These are phyloP conservation scores for Volutella citrinella DNA, from an alignment of 2,329 filamentous ascomycete species.

Conservation along the genomic window DNA sequence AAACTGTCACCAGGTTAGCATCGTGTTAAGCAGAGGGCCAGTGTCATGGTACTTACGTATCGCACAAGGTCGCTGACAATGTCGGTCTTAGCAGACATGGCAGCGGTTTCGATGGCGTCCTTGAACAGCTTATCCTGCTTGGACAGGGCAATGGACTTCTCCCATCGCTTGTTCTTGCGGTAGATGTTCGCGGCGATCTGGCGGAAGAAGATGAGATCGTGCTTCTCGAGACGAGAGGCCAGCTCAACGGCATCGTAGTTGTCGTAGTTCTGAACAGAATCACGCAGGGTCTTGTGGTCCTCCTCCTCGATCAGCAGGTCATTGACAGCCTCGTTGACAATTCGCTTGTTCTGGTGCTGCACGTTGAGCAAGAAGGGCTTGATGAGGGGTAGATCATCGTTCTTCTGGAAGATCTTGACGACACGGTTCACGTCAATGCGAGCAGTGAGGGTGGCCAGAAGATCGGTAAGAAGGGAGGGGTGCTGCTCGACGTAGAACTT, in stretches of 20 bases:
- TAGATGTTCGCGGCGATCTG: conserved; percentile 98
- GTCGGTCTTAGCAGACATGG: conserved; percentile 84
- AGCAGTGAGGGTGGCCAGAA: conserved; percentile 85
- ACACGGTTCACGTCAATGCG: conserved; percentile 98
- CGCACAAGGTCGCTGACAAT: conserved; percentile 93
- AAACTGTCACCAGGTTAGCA: conserved; percentile 61
- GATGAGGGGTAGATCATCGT: conserved; percentile 95
- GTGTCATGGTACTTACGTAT: conserved; percentile 96
- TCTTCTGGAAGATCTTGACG: conserved; percentile 98
- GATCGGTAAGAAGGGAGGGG: conserved; percentile 90
- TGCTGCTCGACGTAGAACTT: conserved; percentile 99
- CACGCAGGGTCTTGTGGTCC: conserved; percentile 96
- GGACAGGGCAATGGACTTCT: conserved; percentile 94
- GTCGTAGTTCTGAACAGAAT: conserved; percentile 98
- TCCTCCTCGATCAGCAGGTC: conserved; percentile 97
- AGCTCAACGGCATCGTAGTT: conserved; percentile 97
- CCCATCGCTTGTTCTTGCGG: conserved; percentile 99
- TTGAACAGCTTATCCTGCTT: conserved; percentile 99
- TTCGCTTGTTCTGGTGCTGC: conserved; percentile 95
- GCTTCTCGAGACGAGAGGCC: conserved; percentile 89
- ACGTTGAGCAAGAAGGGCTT: conserved; percentile 98
- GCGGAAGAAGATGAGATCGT: conserved; percentile 98
- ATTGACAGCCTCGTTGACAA: conserved; percentile 97
- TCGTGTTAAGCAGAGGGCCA: no score
- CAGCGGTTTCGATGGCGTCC: conserved; percentile 96